phyloP scores from a whole-genome alignment of 1,284 basidiomycete species.

The Marasmius oreades region DNA sequence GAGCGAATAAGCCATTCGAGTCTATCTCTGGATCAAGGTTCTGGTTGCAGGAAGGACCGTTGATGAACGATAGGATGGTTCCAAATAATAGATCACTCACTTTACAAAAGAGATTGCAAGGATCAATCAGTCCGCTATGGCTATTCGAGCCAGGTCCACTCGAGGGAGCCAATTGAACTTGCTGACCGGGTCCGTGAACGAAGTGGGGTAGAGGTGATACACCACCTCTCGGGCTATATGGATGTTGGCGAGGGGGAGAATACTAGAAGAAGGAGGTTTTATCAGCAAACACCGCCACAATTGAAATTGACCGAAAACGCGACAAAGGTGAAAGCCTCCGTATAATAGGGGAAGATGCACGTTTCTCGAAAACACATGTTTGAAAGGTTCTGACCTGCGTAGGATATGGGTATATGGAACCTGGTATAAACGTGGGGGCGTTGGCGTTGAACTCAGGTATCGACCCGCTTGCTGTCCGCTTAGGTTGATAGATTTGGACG shows the following conservation, averaged over 20 bases:
- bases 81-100: conserved; percentile 31
- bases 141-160: conserved; percentile 71
- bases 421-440: conserved; percentile 44
- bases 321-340: background rate
- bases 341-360: background rate
- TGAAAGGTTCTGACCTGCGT: conserved; percentile 37
- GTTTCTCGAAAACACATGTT: background rate
- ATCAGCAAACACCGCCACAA: conserved; percentile 2
- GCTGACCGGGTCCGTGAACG: conserved; percentile 85
- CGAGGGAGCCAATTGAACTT: conserved; percentile 78
- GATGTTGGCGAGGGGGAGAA: conserved; percentile 52
- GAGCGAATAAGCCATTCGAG: conserved; percentile 75
- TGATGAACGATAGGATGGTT: background rate
- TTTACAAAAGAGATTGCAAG: conserved; percentile 89
- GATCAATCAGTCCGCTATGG: conserved; percentile 85
- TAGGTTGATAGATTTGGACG: conserved; percentile 70
- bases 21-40: conserved; percentile 84
- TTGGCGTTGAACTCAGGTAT: conserved; percentile 65
- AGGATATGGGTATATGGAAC: conserved; percentile 33
- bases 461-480: conserved; percentile 45
- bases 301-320: conserved; percentile 5
- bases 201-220: conserved; percentile 36
- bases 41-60: conserved; percentile 34
- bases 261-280: conserved; percentile 35
- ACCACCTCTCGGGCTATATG: conserved; percentile 17